Evolutionary conservation across 2,329 filamentous ascomycete genomes (phyloP).

Genomic region (Ophiosphaerella korrae): DNA sequence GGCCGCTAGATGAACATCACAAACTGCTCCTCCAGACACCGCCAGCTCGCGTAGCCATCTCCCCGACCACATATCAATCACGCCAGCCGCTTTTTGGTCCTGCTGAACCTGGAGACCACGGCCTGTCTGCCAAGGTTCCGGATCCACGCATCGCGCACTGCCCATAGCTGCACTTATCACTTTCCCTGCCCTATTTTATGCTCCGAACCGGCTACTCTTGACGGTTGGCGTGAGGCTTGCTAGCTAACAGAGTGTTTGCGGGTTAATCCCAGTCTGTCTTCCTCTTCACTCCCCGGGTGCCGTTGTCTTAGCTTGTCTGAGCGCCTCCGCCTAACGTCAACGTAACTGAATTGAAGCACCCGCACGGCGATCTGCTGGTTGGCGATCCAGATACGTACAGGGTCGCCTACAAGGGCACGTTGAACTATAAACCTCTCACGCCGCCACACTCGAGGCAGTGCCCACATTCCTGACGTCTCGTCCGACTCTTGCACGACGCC

Average conservation of each 20-base stretch:
- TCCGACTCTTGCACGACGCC: conserved; percentile 45
- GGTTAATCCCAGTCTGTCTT: conserved; percentile 34
- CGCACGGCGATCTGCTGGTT: conserved; percentile 44
- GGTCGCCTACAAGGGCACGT: conserved; percentile 35
- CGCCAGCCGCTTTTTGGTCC: conserved; percentile 21
- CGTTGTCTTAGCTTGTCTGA: conserved; percentile 40
- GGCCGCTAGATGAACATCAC: conserved; percentile 13
- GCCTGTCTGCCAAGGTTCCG: conserved; percentile 33
- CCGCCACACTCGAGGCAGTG: conserved; percentile 47
- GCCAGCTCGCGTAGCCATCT: conserved; percentile 18
- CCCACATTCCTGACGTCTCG: conserved; percentile 47
- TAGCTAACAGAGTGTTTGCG: conserved; percentile 30
- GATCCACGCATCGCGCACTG: conserved; percentile 30
- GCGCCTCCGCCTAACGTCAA: conserved; percentile 44
- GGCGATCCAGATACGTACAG: conserved; percentile 48
- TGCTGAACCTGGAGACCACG: conserved; percentile 28
- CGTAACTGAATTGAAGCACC: conserved; percentile 42
- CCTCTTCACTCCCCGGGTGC: conserved; percentile 35
- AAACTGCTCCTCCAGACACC: conserved; percentile 21
- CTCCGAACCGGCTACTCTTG: conserved; percentile 33
- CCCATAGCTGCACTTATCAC: conserved; percentile 26
- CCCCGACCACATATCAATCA: conserved; percentile 23
- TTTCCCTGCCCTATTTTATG: conserved; percentile 31
- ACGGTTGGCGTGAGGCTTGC: conserved; percentile 41
- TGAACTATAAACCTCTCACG: conserved; percentile 46